phyloP scores from a whole-genome alignment of 768 basidiomycete species.

The Auricularia sp. region DNA sequence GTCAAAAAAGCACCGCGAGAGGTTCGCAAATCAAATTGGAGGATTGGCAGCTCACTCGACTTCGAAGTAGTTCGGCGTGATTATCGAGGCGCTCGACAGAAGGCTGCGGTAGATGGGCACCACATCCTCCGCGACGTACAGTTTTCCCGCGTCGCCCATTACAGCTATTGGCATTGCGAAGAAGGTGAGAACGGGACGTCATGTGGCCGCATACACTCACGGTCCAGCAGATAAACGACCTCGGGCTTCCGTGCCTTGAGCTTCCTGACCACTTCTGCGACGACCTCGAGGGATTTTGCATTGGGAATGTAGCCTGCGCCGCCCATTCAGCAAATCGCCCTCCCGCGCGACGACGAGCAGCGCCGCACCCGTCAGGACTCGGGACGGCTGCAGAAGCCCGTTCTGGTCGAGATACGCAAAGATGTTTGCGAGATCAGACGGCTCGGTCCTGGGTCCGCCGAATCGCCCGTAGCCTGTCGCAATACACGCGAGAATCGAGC shows the following conservation, averaged over 20 bases:
- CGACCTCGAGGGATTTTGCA: constrained; percentile 61
- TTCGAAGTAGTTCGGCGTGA: constrained; percentile 98
- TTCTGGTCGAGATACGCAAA: constrained; percentile 67
- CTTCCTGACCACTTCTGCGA: constrained; percentile 50
- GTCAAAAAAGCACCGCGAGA: neutral
- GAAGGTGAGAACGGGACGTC: neutral
- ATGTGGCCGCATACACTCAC: constrained; percentile 36
- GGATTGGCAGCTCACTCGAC: constrained; percentile 56
- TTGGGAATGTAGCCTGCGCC: constrained; percentile 74
- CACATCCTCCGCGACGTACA: constrained; percentile 84
- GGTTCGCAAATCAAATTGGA: neutral
- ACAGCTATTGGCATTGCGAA: constrained; percentile 48
- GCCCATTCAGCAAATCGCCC: neutral
- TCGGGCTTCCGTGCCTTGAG: constrained; percentile 47
- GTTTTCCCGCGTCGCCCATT: constrained; percentile 78
- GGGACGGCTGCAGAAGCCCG: constrained; percentile 56
- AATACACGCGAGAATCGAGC: too few species aligned
- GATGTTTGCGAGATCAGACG: constrained; percentile 64
- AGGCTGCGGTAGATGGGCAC: constrained; percentile 77
- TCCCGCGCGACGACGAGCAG: neutral
- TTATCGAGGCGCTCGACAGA: constrained; percentile 78
- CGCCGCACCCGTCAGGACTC: constrained; percentile 67
- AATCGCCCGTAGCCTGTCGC: constrained; percentile 69
- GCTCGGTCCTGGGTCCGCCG: constrained; percentile 69
- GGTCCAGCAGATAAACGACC: constrained; percentile 83